Percentiles rank a stretch among this genome's conserved stretches.
Conservation (phyloP, 306 rosid genomes). For the Trichosanthes truncata region DNA sequence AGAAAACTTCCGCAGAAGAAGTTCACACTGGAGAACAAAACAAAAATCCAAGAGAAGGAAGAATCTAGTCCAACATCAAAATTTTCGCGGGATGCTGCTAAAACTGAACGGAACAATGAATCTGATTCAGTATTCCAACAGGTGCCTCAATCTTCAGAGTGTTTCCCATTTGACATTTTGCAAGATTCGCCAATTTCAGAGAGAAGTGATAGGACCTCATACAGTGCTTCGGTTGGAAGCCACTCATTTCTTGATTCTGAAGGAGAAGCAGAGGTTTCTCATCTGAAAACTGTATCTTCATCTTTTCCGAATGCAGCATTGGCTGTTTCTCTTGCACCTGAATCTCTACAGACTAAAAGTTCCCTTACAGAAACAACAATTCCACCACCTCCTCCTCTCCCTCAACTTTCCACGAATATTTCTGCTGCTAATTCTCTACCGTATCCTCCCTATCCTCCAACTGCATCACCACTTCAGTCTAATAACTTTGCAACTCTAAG, state of each 20-base stretch:
- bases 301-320: conserved; percentile 13
- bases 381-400: conserved; percentile 19
- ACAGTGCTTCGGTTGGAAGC: conserved; percentile 5
- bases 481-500: conserved; percentile 17
- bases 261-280: conserved; percentile 4
- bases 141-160: conserved; percentile 19
- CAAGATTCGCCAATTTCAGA: conserved; percentile 10
- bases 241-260: not conserved
- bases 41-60: conserved; percentile 10
- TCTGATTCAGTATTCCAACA: conserved; percentile 11
- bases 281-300: not conserved
- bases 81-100: conserved; percentile 20
- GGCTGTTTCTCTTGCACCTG: conserved; percentile 11
- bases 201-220: conserved; percentile 1
- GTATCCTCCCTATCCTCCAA: conserved; percentile 28
- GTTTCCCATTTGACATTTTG: conserved; percentile 5
- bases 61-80: conserved; percentile 24
- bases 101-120: conserved; percentile 3
- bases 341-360: conserved; percentile 26
- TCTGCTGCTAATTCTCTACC: conserved; percentile 19
- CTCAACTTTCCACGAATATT: conserved; percentile 10
- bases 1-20: conserved; percentile 21
- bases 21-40: conserved; percentile 15
- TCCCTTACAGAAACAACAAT: conserved; percentile 40
- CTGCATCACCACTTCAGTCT: conserved; percentile 14